Conservation (phyloP, 2,329 filamentous ascomycete genomes). For the Clonostachys chloroleuca region DNA sequence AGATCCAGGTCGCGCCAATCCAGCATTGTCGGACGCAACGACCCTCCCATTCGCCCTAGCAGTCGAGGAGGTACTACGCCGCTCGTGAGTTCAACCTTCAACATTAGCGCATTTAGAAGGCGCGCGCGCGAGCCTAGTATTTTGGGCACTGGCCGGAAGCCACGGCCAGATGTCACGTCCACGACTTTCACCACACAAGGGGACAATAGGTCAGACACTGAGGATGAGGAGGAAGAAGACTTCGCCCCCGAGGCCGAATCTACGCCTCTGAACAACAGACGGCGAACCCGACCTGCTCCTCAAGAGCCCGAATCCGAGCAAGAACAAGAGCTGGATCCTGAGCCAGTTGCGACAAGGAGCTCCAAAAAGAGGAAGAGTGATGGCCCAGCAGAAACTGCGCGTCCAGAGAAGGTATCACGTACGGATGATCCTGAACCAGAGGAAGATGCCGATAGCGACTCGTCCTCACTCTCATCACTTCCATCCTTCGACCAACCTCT, state of each 20-base stretch:
- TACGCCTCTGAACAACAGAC: conserved; percentile 51
- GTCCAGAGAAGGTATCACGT: conserved; percentile 27
- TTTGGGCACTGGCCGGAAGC: conserved; percentile 44
- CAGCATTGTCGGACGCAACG: conserved; percentile 45
- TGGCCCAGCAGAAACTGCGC: conserved; percentile 31
- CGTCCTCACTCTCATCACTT: conserved; percentile 20
- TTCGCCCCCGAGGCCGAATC: conserved; percentile 64
- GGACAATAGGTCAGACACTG: conserved; percentile 29
- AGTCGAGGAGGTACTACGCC: conserved; percentile 43
- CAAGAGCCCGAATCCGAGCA: conserved; percentile 14
- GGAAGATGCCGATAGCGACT: conserved; percentile 24
- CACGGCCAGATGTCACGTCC: conserved; percentile 8
- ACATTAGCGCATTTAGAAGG: conserved; percentile 53
- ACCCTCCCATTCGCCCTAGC: conserved; percentile 47
- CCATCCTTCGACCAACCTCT: conserved; percentile 24
- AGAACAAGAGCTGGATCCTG: conserved; percentile 15
- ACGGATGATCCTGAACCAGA: conserved; percentile 11
- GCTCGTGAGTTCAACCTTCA: conserved; percentile 44
- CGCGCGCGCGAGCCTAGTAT: conserved; percentile 59
- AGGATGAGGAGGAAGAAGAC: conserved; percentile 39
- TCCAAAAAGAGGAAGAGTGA: conserved; percentile 54
- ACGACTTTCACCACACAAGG: conserved; percentile 7
- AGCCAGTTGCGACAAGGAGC: conserved; percentile 10
- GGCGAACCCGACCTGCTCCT: conserved; percentile 25
- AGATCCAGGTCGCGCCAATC: conserved; percentile 39